phyloP scores from a whole-genome alignment of 176 grass and related monocot genomes.

The Paspalum notatum region DNA sequence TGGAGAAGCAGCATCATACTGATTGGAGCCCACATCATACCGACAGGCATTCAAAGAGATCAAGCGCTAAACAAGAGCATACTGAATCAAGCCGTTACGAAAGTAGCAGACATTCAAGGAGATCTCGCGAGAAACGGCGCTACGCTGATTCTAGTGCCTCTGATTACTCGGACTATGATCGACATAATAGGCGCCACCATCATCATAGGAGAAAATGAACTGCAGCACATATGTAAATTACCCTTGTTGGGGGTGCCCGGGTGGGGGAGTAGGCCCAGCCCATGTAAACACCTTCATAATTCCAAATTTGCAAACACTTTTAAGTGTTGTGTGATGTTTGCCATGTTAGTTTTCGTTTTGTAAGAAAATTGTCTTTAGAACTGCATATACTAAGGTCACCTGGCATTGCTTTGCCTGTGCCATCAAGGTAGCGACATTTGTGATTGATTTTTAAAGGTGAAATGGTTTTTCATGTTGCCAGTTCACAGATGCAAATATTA shows the following conservation, averaged over 20 bases:
- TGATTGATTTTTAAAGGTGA: no score
- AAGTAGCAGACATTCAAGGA: constrained; percentile 37
- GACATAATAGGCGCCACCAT: neutral
- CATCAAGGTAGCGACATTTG: no score
- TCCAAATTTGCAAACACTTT: no score
- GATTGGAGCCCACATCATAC: neutral
- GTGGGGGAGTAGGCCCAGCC: no score
- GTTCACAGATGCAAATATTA: no score
- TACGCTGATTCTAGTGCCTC: constrained; percentile 38
- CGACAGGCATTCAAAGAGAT: constrained; percentile 10
- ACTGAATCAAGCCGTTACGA: neutral
- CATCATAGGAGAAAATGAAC: constrained; percentile 49
- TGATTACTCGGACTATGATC: constrained; percentile 44
- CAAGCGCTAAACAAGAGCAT: neutral
- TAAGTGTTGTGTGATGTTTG: no score
- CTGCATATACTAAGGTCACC: no score
- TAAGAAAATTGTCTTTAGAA: no score
- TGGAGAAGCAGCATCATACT: neutral
- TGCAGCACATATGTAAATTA: neutral
- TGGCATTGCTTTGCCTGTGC: no score
- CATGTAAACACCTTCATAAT: no score
- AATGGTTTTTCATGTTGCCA: no score
- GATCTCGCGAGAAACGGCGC: constrained; percentile 30
- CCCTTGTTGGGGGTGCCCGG: neutral
- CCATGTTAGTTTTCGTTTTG: no score